Evolutionary conservation across 768 basidiomycete species (phyloP), one percentile per base, ranked within the genome.

Genomic region (Auricularia sp.): DNA sequence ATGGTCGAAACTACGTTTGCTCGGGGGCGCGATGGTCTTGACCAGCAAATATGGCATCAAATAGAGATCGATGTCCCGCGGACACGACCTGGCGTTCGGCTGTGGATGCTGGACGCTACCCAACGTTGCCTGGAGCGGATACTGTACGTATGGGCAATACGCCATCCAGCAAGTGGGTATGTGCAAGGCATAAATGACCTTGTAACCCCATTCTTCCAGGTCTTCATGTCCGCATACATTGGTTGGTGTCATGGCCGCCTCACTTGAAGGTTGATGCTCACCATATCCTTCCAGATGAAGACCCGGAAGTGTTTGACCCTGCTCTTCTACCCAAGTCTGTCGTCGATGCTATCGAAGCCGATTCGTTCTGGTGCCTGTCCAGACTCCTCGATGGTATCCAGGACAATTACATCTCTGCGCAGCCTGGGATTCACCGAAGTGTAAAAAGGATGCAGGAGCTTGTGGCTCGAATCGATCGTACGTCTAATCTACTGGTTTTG

Each of bases 171-270:
- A 3, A 94, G 91, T 66, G 97, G 97, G 8, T 98, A 99, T 74
- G 97, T 99, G 4, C 97, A 99, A 75, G 97, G 97, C 34, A 99
- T 99, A 75, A 98, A 99, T 74, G 97, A 99, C 74, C 87, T 99
- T 42, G 97, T 87, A 1, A 96, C 93, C 2, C 97, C 97, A 0
- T 99, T 99, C 77, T 98, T 96, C 72, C 91, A 98, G 76, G 92
- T 98, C 3, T 99, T 98, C 73, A 80, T 99, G 34, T 92, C 91
- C 36, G 87, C 90, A 63, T 99, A 98, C 73, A 93, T 98, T n/a
- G n/a, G n/a, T n/a, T n/a, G n/a, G n/a, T n/a, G n/a, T n/a, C n/a
- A n/a, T n/a, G n/a, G n/a, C n/a, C n/a, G n/a, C n/a, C n/a, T n/a
- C n/a, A n/a, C n/a, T n/a, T n/a, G n/a, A n/a, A n/a, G n/a, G n/a